Percentiles rank a stretch among this genome's conserved stretches.
phyloP scores from a whole-genome alignment of 1,284 basidiomycete species.

The Amylostereum areolatum region DNA sequence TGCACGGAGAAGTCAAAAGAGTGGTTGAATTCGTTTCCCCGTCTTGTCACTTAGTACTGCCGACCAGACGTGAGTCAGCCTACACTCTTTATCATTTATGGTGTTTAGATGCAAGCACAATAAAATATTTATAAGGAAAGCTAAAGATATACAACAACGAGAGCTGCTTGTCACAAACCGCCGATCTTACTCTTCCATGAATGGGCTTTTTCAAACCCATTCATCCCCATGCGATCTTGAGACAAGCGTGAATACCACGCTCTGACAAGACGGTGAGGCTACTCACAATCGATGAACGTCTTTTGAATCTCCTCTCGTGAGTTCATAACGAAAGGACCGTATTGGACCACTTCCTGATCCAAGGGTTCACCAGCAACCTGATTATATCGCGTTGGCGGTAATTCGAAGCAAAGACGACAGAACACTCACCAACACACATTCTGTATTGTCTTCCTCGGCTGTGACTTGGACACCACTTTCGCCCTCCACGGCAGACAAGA shows the following conservation, averaged over 20 bases:
- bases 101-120: too few species aligned
- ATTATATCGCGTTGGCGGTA: constrained; percentile 6
- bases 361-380: constrained; percentile 85
- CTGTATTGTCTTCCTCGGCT: constrained; percentile 53
- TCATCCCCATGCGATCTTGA: constrained; percentile 63
- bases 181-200: constrained; percentile 87
- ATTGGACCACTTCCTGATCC: constrained; percentile 83
- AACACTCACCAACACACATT: constrained; percentile 59
- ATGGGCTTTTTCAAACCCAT: constrained; percentile 90
- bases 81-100: too few species aligned
- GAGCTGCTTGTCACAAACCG: constrained; percentile 6
- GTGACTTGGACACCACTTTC: constrained; percentile 62
- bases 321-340: constrained; percentile 87
- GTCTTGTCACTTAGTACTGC: too few species aligned
- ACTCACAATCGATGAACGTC: constrained; percentile 77
- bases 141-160: too few species aligned
- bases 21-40: too few species aligned
- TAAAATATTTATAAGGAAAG: too few species aligned
- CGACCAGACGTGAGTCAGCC: too few species aligned
- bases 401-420: constrained; percentile 6
- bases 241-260: constrained; percentile 2
- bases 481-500: constrained; percentile 50
- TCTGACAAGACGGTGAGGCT: neutral
- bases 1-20: constrained; percentile 2
- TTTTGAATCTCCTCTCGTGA: constrained; percentile 74